phyloP scores from a whole-genome alignment of 495 filamentous ascomycete genomes.

The Aspergillus cristatus region DNA sequence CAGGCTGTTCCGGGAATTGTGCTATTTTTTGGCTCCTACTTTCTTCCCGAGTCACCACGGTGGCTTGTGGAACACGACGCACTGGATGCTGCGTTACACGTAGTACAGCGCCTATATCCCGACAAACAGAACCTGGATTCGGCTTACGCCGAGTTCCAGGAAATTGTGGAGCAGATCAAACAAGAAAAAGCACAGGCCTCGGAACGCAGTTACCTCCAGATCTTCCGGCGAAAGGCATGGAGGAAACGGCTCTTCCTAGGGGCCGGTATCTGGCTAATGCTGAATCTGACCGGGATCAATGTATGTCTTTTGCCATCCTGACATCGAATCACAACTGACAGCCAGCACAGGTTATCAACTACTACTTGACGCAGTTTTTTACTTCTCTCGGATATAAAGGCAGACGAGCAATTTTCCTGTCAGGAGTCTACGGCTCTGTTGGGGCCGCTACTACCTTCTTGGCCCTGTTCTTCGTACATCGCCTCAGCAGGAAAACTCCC shows the following conservation, averaged over 20 bases:
- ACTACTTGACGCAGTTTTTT: constrained; percentile 16
- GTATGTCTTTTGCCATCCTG: constrained; percentile 16
- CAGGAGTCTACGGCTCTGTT: no score
- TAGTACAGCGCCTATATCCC: constrained; percentile 42
- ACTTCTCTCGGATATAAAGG: no score
- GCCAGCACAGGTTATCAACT: constrained; percentile 47
- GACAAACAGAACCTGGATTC: constrained; percentile 40
- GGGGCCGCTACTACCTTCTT: no score
- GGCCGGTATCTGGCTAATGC: constrained; percentile 42
- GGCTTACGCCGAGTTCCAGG: constrained; percentile 38
- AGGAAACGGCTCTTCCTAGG: constrained; percentile 27
- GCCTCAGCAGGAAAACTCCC: no score
- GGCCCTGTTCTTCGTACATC: no score
- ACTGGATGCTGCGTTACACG: constrained; percentile 34
- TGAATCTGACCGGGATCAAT: constrained; percentile 40
- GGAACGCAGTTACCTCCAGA: no score
- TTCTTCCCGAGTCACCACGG: constrained; percentile 47
- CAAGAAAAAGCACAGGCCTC: constrained; percentile 28
- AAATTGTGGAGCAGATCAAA: constrained; percentile 39
- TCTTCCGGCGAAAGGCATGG: no score
- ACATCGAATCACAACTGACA: not conserved
- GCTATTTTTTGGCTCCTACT: constrained; percentile 39
- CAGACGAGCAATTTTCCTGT: no score
- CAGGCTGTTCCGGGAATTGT: constrained; percentile 39
- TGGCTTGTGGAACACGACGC: constrained; percentile 43